Evolutionary conservation across 768 basidiomycete species (phyloP).

Genomic region (Amanita pseudoporphyria): DNA sequence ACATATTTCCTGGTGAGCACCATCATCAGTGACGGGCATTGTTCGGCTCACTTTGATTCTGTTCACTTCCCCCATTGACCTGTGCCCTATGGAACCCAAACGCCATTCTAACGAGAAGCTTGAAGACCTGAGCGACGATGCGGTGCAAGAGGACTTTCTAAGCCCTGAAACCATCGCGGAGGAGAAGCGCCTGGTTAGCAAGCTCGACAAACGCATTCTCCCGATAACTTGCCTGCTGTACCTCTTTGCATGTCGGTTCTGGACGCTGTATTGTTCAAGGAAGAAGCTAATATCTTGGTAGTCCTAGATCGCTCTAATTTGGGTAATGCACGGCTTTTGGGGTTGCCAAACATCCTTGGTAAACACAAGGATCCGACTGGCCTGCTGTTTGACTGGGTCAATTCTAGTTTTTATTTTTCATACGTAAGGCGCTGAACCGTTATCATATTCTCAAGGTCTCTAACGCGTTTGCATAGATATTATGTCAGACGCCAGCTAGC

Average conservation of each 20-base stretch:
- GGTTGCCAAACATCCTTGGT: constrained; percentile 50
- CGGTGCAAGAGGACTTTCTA: constrained; percentile 6
- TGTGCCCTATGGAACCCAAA: background rate
- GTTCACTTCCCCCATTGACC: background rate
- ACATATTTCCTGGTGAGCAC: constrained; percentile 20
- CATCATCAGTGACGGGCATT: constrained; percentile 1
- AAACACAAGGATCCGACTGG: constrained; percentile 57
- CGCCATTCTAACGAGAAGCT: constrained; percentile 21
- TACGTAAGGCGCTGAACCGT: constrained; percentile 38
- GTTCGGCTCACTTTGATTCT: background rate
- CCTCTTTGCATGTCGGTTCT: constrained; percentile 59
- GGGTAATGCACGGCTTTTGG: constrained; percentile 72
- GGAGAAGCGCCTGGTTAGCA: constrained; percentile 48
- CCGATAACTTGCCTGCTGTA: constrained; percentile 70
- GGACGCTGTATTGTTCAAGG: background rate
- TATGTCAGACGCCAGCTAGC: constrained; percentile 61
- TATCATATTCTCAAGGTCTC: background rate
- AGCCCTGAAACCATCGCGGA: constrained; percentile 18
- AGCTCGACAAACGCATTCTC: constrained; percentile 57
- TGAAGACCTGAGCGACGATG: constrained; percentile 13
- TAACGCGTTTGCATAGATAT: constrained; percentile 33
- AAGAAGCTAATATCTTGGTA: constrained; percentile 12
- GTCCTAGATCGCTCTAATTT: constrained; percentile 71
- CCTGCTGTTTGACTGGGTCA: constrained; percentile 67
- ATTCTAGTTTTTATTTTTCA: constrained; percentile 70